Percentiles rank a stretch among this genome's conserved stretches.
phyloP scores from a whole-genome alignment of 2,329 filamentous ascomycete species.

The Scedosporium minutisporum region DNA sequence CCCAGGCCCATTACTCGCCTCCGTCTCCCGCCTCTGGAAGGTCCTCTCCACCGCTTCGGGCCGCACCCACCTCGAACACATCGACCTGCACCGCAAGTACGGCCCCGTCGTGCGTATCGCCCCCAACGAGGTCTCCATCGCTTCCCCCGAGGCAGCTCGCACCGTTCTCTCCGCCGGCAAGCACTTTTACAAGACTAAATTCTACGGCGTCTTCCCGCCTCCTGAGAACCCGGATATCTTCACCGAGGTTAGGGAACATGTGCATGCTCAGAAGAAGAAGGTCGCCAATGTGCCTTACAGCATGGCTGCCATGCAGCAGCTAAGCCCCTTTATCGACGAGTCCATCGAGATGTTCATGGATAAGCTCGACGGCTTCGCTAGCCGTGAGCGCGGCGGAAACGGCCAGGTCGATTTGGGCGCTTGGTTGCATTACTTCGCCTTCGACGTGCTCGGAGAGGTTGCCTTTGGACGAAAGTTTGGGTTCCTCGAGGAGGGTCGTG shows the following conservation, averaged over 20 bases:
- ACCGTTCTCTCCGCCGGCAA: constrained; percentile 37
- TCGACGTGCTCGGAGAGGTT: constrained; percentile 23
- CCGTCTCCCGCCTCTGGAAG: constrained; percentile 28
- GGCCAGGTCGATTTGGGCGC: constrained; percentile 32
- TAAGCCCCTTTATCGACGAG: constrained; percentile 40
- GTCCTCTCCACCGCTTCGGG: constrained; percentile 33
- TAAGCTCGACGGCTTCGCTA: constrained; percentile 31
- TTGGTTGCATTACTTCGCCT: constrained; percentile 24
- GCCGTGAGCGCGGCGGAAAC: constrained; percentile 8
- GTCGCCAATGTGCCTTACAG: constrained; percentile 41
- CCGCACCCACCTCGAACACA: constrained; percentile 38
- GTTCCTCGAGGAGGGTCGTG: constrained; percentile 20
- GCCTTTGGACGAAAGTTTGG: constrained; percentile 25
- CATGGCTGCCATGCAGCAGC: constrained; percentile 43
- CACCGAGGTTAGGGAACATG: constrained; percentile 42
- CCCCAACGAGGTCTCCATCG: constrained; percentile 10
- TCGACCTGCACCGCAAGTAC: constrained; percentile 40
- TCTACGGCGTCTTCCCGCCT: constrained; percentile 45
- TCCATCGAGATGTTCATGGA: constrained; percentile 34
- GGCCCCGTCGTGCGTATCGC: constrained; percentile 27
- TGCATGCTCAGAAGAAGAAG: constrained; percentile 47
- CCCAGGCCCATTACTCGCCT: constrained; percentile 59
- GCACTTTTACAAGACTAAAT: constrained; percentile 42
- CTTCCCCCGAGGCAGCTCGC: constrained; percentile 15
- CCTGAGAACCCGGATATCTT: constrained; percentile 49